Evolutionary conservation across 2,329 filamentous ascomycete species (phyloP).

Genomic region (Alternaria burnsii): DNA sequence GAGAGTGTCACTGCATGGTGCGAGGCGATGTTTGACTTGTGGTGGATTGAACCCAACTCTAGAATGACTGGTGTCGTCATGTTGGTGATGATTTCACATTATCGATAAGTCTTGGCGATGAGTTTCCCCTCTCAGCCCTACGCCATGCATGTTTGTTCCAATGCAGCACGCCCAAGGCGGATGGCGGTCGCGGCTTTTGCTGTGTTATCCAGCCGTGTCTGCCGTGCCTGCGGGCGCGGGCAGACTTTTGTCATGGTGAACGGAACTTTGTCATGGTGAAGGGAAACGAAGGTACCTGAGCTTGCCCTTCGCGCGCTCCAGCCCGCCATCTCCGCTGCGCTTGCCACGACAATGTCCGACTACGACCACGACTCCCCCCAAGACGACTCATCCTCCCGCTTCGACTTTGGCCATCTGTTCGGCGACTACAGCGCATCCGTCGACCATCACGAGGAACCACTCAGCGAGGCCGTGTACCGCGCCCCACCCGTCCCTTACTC

Average conservation of each 20-base stretch:
- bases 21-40: neutral
- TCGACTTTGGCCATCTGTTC: constrained; percentile 3
- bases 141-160: neutral
- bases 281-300: neutral
- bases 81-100: neutral
- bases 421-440: constrained; percentile 6
- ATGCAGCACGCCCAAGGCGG: constrained; percentile 11
- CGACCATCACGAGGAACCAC: neutral
- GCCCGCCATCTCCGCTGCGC: neutral
- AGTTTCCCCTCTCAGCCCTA: constrained; percentile 16
- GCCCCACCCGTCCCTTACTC: constrained; percentile 26
- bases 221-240: neutral
- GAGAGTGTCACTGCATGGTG: constrained; percentile 39
- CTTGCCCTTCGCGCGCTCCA: neutral
- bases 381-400: constrained; percentile 6
- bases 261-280: constrained; percentile 4
- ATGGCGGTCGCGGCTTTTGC: constrained; percentile 10
- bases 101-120: too few species aligned
- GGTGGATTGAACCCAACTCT: too few species aligned
- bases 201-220: neutral
- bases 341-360: constrained; percentile 13
- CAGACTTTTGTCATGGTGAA: neutral
- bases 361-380: constrained; percentile 5
- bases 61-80: neutral
- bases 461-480: constrained; percentile 22